Evolutionary conservation across 2,329 filamentous ascomycete species (phyloP).

Genomic region (Arthrobotrys conoides): DNA sequence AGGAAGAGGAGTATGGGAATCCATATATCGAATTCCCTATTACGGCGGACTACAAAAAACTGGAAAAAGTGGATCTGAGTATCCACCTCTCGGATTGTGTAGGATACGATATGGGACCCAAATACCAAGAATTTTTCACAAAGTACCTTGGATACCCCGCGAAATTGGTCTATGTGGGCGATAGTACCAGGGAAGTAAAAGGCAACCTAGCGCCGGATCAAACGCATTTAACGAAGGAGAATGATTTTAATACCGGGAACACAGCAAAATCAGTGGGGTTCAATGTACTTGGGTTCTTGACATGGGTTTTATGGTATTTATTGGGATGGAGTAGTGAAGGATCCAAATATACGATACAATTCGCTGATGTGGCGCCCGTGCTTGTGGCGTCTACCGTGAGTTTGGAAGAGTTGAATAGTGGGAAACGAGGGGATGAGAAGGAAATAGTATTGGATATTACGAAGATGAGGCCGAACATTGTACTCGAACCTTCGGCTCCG

Average conservation of each 20-base stretch:
- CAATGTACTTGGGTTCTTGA: slow-evolving; percentile 20
- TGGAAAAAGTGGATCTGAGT: slow-evolving; percentile 71
- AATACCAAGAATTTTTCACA: slow-evolving; percentile 76
- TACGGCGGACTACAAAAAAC: slow-evolving; percentile 69
- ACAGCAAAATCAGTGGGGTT: slow-evolving; percentile 22
- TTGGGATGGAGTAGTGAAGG: slow-evolving; percentile 46
- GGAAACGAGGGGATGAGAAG: slow-evolving; percentile 69
- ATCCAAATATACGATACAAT: slow-evolving; percentile 73
- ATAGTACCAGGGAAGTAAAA: slow-evolving; percentile 74
- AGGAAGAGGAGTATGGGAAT: slow-evolving; percentile 64
- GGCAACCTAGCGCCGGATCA: slow-evolving; percentile 73
- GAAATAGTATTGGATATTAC: slow-evolving; percentile 73
- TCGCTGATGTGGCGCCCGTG: slow-evolving; percentile 82
- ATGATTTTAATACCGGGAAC: slow-evolving; percentile 26
- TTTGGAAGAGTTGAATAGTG: slow-evolving; percentile 75
- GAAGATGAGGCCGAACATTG: slow-evolving; percentile 81
- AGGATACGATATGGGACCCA: slow-evolving; percentile 75
- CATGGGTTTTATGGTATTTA: slow-evolving; percentile 54
- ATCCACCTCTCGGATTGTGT: slow-evolving; percentile 74
- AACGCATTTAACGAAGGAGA: slow-evolving; percentile 58
- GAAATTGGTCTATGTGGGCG: slow-evolving; percentile 76
- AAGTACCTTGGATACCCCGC: slow-evolving; percentile 75
- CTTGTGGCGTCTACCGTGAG: slow-evolving; percentile 80
- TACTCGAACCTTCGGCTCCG: slow-evolving; percentile 69
- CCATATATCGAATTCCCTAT: slow-evolving; percentile 73